Percentiles rank a stretch among this genome's conserved stretches.
phyloP scores from a whole-genome alignment of 1,284 basidiomycete species.

The Chiua sp. region DNA sequence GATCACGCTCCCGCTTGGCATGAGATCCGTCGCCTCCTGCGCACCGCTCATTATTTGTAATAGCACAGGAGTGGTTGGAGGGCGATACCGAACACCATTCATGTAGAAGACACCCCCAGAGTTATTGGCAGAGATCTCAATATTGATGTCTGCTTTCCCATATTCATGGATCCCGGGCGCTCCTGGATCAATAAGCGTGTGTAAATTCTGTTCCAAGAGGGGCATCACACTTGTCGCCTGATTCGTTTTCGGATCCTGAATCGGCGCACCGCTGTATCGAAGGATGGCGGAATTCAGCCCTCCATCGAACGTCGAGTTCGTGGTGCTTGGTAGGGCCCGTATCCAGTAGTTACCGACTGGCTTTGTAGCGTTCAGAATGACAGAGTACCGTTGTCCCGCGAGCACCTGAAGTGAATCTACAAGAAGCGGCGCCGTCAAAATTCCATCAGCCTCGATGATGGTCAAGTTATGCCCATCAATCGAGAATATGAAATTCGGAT shows the following conservation, averaged over 20 bases:
- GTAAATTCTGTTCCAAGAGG: slow-evolving; percentile 39
- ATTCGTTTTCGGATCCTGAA: slow-evolving; percentile 45
- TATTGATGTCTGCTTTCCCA: slow-evolving; percentile 37
- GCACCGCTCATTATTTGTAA: slow-evolving; percentile 44
- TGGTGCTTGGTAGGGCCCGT: slow-evolving; percentile 23
- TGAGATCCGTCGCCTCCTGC: slow-evolving; percentile 27
- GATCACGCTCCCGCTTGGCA: slow-evolving; percentile 37
- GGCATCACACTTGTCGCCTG: slow-evolving; percentile 29
- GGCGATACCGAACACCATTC: slow-evolving; percentile 28
- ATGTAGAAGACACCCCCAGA: slow-evolving; percentile 21
- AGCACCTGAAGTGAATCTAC: slow-evolving; percentile 35
- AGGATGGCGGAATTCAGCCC: slow-evolving; percentile 59
- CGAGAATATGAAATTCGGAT: slow-evolving; percentile 36
- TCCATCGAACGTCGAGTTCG: slow-evolving; percentile 31
- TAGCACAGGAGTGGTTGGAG: slow-evolving; percentile 40
- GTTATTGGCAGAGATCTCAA: slow-evolving; percentile 27
- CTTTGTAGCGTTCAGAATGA: slow-evolving; percentile 30
- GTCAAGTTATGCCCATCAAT: slow-evolving; percentile 42
- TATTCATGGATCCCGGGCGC: slow-evolving; percentile 35
- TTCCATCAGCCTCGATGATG: slow-evolving; percentile 43
- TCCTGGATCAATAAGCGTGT: slow-evolving; percentile 39
- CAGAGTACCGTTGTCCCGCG: slow-evolving; percentile 38
- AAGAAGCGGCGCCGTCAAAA: slow-evolving; percentile 32
- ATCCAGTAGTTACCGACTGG: slow-evolving; percentile 37
- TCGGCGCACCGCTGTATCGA: slow-evolving; percentile 52